These are phyloP conservation scores for Plasmodium gonderi DNA, from an alignment of 169 alveolate genomes.

Conservation along the genomic window DNA sequence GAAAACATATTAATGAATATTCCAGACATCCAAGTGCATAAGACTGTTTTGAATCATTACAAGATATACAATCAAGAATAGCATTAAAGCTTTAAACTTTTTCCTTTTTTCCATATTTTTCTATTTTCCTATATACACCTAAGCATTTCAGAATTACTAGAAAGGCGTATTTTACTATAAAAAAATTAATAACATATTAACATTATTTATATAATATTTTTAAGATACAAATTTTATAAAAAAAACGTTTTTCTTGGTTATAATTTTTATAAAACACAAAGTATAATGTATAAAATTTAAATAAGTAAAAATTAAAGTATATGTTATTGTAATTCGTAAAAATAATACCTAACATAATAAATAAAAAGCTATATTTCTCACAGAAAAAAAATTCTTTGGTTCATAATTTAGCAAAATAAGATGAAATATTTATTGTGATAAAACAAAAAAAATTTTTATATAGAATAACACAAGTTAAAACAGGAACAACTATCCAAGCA, in stretches of 20 bases:
- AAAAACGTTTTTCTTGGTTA: background rate
- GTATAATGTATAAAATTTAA: background rate
- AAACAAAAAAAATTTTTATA: background rate
- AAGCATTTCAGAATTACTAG: background rate
- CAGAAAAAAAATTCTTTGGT: background rate
- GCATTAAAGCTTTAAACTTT: background rate
- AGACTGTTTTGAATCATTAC: background rate
- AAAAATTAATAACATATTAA: background rate
- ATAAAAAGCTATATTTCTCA: background rate
- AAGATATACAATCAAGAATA: background rate
- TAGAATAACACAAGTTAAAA: background rate
- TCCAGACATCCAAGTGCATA: background rate
- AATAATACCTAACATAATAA: background rate
- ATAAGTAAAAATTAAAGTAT: background rate
- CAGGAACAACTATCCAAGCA: background rate
- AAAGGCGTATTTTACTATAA: background rate
- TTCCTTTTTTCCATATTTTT: background rate
- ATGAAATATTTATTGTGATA: background rate
- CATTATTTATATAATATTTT: background rate
- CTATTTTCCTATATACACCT: background rate
- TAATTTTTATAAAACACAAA: background rate
- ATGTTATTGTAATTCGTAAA: background rate
- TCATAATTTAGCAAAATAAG: background rate
- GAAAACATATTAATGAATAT: background rate
- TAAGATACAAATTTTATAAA: background rate